Conservation (phyloP, 805 yeast species). For the Candida gorgasii region DNA sequence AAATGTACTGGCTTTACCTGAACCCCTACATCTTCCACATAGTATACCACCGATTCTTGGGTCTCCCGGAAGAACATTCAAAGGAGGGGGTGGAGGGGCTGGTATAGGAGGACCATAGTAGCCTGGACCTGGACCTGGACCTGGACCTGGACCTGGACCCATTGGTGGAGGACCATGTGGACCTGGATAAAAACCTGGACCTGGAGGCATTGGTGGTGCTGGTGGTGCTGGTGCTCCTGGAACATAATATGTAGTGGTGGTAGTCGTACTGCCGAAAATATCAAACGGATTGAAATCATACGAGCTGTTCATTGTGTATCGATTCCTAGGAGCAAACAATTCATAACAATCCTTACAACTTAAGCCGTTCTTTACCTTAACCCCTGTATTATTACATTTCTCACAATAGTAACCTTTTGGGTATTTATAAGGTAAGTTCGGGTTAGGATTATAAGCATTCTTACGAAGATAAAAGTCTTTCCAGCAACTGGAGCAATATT, state of each 20-base stretch:
- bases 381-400: conserved; percentile 77
- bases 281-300: conserved; percentile 4
- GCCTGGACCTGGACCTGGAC: neutral
- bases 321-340: conserved; percentile 51
- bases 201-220: conserved; percentile 14
- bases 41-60: conserved; percentile 69
- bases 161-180: conserved; percentile 3
- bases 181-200: neutral
- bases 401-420: conserved; percentile 62
- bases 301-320: conserved; percentile 1
- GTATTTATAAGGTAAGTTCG: conserved; percentile 61
- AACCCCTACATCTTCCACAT: conserved; percentile 73
- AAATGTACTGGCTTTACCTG: conserved; percentile 56
- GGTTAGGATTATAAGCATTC: conserved; percentile 48
- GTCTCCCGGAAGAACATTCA: conserved; percentile 71
- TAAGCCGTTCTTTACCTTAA: conserved; percentile 58
- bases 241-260: conserved; percentile 12
- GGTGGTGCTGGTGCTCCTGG: conserved; percentile 19
- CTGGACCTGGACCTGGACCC: conserved; percentile 2
- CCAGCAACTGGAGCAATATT: conserved; percentile 34
- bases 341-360: conserved; percentile 74
- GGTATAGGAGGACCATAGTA: conserved; percentile 14
- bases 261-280: conserved; percentile 15
- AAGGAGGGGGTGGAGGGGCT: conserved; percentile 33
- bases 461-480: conserved; percentile 24